Evolutionary conservation across 106 monocot genomes (phyloP), one percentile per base, ranked within the genome.

Genomic region (Dendrobium catenatum): DNA sequence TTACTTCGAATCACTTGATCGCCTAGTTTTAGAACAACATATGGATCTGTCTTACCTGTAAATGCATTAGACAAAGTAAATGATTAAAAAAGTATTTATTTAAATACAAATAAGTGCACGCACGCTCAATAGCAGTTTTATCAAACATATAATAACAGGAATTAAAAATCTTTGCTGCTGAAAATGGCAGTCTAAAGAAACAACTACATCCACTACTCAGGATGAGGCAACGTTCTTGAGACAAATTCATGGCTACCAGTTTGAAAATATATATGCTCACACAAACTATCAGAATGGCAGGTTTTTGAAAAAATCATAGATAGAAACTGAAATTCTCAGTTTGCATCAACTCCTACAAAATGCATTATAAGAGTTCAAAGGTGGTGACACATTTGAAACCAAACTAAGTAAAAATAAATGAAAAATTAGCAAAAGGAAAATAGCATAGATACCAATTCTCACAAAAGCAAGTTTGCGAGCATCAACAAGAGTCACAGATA

Each of bases 41-140:
- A 94, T 68, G 96, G 96, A 90, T 97, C 96, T 4, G 96, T 94
- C 81, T 97, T 97, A 22, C 90, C 96, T 97, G 92, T 54, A 61
- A 78, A 80, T 78, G 49, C 22, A 75, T 44, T 44, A 74, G 17
- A 4, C n/a, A 44, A 42, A 74, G 13, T 70, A 70, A 70, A 70
- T 70, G 70, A 70, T n/a, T 13, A 37, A 4, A 51, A 13, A 68
- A 37, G 33, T 31, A 10, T 7, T 70, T 42, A 75, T 5, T 49
- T 22, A 20, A 17, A 51, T n/a, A 29, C 31, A 19, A 72, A 82
- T 42, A 48, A 24, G 55, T 4, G 9, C 26, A 77, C 41, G 56
- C 20, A 37, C 5, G 13, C 26, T 27, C 5, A 3, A 22, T 22
- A 15, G 70, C 15, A 22, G 61, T 22, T 10, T 5, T 7, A 61